Evolutionary conservation across 352 stramenopile species (phyloP), one percentile per base, ranked within the genome.

Genomic region (Pythium rishiriense): DNA sequence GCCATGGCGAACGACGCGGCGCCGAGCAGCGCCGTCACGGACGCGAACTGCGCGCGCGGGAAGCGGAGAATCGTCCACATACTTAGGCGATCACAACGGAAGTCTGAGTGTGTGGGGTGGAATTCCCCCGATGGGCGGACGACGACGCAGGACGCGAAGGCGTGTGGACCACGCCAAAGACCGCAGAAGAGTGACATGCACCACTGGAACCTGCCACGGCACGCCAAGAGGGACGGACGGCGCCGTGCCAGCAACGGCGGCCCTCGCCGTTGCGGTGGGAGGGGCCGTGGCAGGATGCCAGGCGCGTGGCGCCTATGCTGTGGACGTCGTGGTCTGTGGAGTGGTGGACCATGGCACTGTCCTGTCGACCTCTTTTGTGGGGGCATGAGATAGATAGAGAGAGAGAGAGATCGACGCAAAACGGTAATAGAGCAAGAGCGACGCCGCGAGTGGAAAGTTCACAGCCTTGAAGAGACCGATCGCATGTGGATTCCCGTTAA

Each of bases 41-140:
- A 52, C 0, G 51, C 35, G 26, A 47, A 19, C 21, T 58, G 57
- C 41, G 57, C 21, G 57, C 64, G 64, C 17, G 64, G 57, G 50
- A 66, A 62, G 52, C 64, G 64, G 28, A 71, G 64, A 52, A 71
- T 63, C 24, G 58, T 71, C 43, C 57, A 66, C 64, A 71, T 71
- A 42, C 3, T 59, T 3, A 46, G 15, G 50, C 47, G 52, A 59
- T 59, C 31, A 51, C 31, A 46, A 22, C 19, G 19, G 49, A 35
- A 52, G 46, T 31, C 22, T 39, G 1, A 9, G n/a, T 60, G 61
- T 59, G 21, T 46, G 46, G 47, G 39, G 61, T 52, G 28, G 52
- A 53, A 33, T 22, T 48, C 39, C 56, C 15, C 33, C 52, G 62
- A 68, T 62, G 54, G 50, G 62, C 45, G 62, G 62, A 58, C 53